Evolutionary conservation across 176 grass and related monocot genomes (phyloP), one percentile per base, ranked within the genome.

Genomic region (Dendrocalamus sinicus): DNA sequence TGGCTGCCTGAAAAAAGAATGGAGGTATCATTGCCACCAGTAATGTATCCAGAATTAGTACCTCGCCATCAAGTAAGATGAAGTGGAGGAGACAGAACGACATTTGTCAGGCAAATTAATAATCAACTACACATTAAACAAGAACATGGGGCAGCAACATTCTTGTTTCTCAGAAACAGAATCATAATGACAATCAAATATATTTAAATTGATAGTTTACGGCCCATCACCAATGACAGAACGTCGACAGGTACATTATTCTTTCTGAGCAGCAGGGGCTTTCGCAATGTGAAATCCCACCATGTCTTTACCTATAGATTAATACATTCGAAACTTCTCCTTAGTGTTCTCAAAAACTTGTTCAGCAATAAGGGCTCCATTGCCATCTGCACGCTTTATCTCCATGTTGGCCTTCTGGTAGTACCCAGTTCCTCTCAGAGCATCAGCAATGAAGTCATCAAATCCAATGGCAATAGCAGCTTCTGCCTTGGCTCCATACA

Each of bases 401-500:
- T 97, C 94, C 72, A 97, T 14, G 63, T 86, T 88, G 26, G 92
- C 83, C 72, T 94, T 97, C 85, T 94, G 90, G 26, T 97, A 97
- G 86, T 73, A 90, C 41, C 78, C 92, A 35, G 32, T 35, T 35
- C 32, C 32, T 85, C 94, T 91, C 45, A 94, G 80, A 44, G 94
- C 90, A 44, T 97, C 94, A 15, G 92, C 92, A n/a, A 97, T 97
- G 90, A 90, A 92, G 80, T 91, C 92, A 73, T 94, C 90, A 23
- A 94, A 97, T 26, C 94, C 94, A 61, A 97, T 87, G 26, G 94
- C 92, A 24, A 97, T 90, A 11, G 94, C 94, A 40, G 94, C 94
- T 65, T 97, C 94, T 44, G 94, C 94, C 90, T 97, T 92, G 12
- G 88, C 92, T 54, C 94, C 92, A 48, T 97, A 94, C 19, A 97